Evolutionary conservation across 1,139 yeast genomes (phyloP).

Genomic region (Pichia sp.): DNA sequence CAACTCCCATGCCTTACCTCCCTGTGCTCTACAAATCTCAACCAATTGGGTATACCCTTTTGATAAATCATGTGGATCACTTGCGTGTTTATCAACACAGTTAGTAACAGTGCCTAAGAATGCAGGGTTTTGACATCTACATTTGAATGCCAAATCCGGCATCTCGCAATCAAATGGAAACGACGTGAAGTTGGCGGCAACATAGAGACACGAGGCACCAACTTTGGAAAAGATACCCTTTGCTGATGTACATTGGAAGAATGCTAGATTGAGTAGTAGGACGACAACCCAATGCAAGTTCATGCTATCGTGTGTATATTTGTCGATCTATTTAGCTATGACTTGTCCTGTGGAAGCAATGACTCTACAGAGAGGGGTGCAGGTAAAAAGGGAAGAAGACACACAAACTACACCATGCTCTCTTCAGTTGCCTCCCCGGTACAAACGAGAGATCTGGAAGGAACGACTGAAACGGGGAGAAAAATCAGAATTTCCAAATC

Average conservation of each 20-base stretch:
- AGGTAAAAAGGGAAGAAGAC: too few relatives aligned
- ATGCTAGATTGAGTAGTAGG: not conserved
- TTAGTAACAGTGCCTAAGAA: constrained; percentile 35
- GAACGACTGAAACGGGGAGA: too few relatives aligned
- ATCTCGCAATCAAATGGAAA: constrained; percentile 34
- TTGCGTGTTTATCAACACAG: constrained; percentile 33
- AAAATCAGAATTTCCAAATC: constrained; percentile 2
- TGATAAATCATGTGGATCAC: constrained; percentile 28
- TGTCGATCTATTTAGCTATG: not conserved
- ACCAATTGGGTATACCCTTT: constrained; percentile 31
- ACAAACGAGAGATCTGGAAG: too few relatives aligned
- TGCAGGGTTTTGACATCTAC: constrained; percentile 32
- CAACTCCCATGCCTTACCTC: constrained; percentile 27
- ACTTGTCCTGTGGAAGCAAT: not conserved
- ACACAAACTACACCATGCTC: too few relatives aligned
- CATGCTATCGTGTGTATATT: not conserved
- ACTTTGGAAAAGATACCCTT: constrained; percentile 31
- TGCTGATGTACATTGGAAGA: constrained; percentile 5
- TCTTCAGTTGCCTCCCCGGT: too few relatives aligned
- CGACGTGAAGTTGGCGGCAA: constrained; percentile 31
- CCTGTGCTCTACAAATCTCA: constrained; percentile 34
- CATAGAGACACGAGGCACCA: constrained; percentile 34
- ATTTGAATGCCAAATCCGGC: constrained; percentile 31
- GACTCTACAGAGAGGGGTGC: too few relatives aligned
- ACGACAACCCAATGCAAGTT: not conserved